A percentile compares a stretch with the other conserved stretches of the same genome.
phyloP scores from a whole-genome alignment of 83 land plant genomes.

The Thuja plicata region DNA sequence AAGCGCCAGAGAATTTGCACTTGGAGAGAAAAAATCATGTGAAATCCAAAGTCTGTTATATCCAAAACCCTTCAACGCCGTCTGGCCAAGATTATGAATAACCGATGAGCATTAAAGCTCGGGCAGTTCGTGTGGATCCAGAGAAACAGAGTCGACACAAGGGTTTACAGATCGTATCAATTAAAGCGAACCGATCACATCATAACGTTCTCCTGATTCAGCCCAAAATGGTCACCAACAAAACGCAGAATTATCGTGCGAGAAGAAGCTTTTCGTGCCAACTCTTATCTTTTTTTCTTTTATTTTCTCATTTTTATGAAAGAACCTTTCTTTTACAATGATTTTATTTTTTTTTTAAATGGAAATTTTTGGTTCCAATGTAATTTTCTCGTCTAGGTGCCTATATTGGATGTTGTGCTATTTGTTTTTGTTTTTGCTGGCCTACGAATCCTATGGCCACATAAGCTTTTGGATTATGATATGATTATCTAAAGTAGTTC shows the following conservation, averaged over 20 bases:
- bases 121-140: not conserved
- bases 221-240: not conserved
- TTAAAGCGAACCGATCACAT: not conserved
- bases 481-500: not conserved
- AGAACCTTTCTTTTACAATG: not conserved
- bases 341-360: not conserved
- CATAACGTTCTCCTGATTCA: not conserved
- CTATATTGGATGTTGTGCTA: too few species aligned
- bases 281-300: not conserved
- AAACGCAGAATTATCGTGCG: not conserved
- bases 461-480: not conserved
- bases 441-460: not conserved
- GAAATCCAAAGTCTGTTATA: not conserved
- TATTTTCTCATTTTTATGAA: not conserved
- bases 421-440: not conserved
- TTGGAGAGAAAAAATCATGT: not conserved
- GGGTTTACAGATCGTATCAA: not conserved
- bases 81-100: not conserved
- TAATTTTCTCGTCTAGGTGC: not conserved
- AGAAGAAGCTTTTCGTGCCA: not conserved
- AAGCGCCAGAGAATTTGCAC: not conserved
- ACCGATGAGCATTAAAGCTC: not conserved
- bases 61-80: not conserved
- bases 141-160: not conserved
- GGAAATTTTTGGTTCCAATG: not conserved